A percentile compares a stretch with the other conserved stretches of the same genome.
Conservation (phyloP, 371 early-diverging fungal genomes). For the Chytridium lagenaria region DNA sequence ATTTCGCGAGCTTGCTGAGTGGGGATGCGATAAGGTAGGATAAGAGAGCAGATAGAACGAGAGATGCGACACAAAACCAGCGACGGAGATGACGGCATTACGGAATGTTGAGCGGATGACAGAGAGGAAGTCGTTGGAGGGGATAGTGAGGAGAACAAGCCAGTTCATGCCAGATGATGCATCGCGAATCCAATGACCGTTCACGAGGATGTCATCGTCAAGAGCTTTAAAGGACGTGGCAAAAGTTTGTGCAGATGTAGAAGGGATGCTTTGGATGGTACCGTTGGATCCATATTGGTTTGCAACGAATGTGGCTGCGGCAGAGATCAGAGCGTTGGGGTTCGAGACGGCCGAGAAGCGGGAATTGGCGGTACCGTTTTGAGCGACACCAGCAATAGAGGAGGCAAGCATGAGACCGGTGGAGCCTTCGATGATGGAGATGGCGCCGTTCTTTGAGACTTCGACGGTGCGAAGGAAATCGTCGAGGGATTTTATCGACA, state of each 20-base stretch:
- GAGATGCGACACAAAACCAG: conserved; percentile 38
- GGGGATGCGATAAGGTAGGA: conserved; percentile 47
- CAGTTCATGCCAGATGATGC: background rate
- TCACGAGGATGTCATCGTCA: conserved; percentile 21
- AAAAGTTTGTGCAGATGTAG: background rate
- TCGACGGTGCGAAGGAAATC: conserved; percentile 2
- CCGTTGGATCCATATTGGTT: background rate
- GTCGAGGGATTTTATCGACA: conserved; percentile 23
- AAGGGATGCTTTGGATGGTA: conserved; percentile 15
- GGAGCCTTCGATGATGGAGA: conserved; percentile 13
- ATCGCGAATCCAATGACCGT: conserved; percentile 14
- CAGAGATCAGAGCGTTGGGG: conserved; percentile 20
- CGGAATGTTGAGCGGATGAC: background rate
- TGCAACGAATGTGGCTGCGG: conserved; percentile 13
- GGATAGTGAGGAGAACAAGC: conserved; percentile 23
- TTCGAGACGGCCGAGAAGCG: conserved; percentile 15
- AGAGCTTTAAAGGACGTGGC: background rate
- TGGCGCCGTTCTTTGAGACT: conserved; percentile 19
- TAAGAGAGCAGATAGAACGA: conserved; percentile 42
- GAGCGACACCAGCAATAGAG: conserved; percentile 9
- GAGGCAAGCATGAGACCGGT: conserved; percentile 22
- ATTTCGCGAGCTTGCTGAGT: conserved; percentile 10
- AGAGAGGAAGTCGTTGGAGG: conserved; percentile 22
- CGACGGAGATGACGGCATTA: conserved; percentile 28
- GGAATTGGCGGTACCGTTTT: conserved; percentile 20